phyloP scores from a whole-genome alignment of 768 basidiomycete species.

The Tulasnella calospora region DNA sequence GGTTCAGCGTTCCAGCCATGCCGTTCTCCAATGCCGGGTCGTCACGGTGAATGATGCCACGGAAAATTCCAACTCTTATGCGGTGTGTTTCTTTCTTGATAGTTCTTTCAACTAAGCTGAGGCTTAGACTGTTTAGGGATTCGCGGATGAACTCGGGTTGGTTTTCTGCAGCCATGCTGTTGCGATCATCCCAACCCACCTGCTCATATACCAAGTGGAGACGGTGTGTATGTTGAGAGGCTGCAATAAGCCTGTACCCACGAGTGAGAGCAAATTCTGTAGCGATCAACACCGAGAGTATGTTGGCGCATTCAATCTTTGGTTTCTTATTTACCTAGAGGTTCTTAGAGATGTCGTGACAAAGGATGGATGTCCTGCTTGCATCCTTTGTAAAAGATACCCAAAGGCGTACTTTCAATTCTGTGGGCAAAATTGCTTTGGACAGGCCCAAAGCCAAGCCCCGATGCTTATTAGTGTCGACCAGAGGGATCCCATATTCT shows the following conservation, averaged over 20 bases:
- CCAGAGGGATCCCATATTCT: constrained; percentile 14
- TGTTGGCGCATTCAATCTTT: no score
- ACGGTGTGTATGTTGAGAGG: not conserved
- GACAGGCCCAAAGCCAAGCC: not conserved
- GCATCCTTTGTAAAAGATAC: constrained; percentile 13
- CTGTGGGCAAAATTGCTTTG: not conserved
- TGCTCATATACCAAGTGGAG: not conserved
- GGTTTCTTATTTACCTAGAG: no score
- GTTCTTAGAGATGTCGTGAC: not conserved
- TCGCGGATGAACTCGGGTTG: not conserved
- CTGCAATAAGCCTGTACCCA: not conserved
- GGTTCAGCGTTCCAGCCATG: no score
- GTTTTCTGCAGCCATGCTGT: not conserved
- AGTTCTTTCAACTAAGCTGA: no score
- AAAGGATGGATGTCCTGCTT: not conserved
- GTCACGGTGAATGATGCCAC: no score
- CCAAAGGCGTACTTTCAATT: not conserved
- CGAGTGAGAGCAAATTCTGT: not conserved
- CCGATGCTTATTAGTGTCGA: constrained; percentile 6
- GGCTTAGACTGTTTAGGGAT: not conserved
- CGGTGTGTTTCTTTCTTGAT: not conserved
- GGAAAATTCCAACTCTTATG: no score
- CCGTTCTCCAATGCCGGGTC: no score
- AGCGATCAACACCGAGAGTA: no score
- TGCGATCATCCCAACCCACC: not conserved